Evolutionary conservation across 140 eudicot species (phyloP), one percentile per base, ranked within the genome.

Genomic region (Ambrosia hybrid): DNA sequence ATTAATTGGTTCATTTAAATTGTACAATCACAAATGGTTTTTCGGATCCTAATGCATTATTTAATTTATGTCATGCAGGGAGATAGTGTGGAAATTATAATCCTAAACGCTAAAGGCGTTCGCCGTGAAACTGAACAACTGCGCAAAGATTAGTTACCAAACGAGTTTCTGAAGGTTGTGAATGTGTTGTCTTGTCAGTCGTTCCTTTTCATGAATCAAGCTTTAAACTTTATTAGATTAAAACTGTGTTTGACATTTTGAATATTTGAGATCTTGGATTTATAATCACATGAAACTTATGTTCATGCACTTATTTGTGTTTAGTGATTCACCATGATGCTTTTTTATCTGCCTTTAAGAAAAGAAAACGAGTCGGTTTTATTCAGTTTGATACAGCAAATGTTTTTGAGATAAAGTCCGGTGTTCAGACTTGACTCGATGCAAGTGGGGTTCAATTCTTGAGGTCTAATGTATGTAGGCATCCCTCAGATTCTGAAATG

Each of bases 61-160:
- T 60, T 34, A 73, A 65, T 56, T 33, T 39, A 17, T 51, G 4
- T 55, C 8, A 56, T 58, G 57, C 92, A 94, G 99, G 99, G 99
- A 68, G 99, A 94, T 84, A 88, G 86, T 68, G 89, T 94, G 73
- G 99, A 94, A 79, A 84, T 94, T 51, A 81, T 88, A 34, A 74
- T 94, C 67, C 57, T 94, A 70, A 94, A 88, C 79, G 88, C 85
- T 38, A 59, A 76, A 6, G 99, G 99, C 17, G 74, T 82, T 39
- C 97, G 92, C 9, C 83, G 76, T 12, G 97, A 94, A 61, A 80
- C 64, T 83, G 88, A 88, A 91, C 90, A 83, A 34, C 99, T 94
- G 68, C 83, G 99, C 85, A 88, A 65, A 74, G 99, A 94, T 80
- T 94, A 79, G 59, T 37, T 48, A 57, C 74, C 38, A 17, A 26